Percentiles rank a stretch among this genome's conserved stretches.
Evolutionary conservation across 73 alveolate genomes (phyloP).

Genomic region (Tetrahymena malaccensis): DNA sequence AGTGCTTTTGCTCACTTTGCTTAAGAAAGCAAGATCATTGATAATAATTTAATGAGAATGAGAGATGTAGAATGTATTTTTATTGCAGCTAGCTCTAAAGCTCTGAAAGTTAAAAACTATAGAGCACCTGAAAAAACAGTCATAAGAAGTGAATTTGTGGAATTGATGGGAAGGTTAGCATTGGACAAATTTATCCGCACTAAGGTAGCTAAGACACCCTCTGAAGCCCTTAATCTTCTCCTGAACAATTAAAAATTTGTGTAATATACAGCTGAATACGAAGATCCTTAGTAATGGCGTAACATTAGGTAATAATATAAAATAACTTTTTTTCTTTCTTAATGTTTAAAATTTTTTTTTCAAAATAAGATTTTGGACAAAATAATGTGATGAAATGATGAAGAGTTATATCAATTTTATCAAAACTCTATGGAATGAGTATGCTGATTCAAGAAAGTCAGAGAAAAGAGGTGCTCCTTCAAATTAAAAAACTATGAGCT

Average conservation of each 20-base stretch:
- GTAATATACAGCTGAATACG: background rate
- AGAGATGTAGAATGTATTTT: conserved; percentile 39
- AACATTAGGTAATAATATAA: background rate
- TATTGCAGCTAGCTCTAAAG: conserved; percentile 24
- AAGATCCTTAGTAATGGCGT: background rate
- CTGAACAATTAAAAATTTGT: background rate
- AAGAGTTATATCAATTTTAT: background rate
- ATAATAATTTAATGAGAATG: background rate
- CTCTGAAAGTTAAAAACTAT: background rate
- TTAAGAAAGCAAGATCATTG: background rate
- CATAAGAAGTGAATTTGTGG: conserved; percentile 39
- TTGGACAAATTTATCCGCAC: conserved; percentile 28
- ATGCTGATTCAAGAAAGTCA: background rate
- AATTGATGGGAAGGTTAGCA: conserved; percentile 44
- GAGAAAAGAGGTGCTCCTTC: background rate
- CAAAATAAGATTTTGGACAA: background rate
- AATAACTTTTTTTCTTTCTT: background rate
- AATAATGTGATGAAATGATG: background rate
- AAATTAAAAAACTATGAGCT: background rate
- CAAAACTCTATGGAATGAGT: background rate
- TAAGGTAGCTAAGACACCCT: background rate
- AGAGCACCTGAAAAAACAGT: conserved; percentile 44
- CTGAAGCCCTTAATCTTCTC: background rate
- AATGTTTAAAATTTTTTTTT: background rate
- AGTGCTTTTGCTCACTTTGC: conserved; percentile 11